Conservation (phyloP, 257 asterid species). For the Nicotiana benthamiana region DNA sequence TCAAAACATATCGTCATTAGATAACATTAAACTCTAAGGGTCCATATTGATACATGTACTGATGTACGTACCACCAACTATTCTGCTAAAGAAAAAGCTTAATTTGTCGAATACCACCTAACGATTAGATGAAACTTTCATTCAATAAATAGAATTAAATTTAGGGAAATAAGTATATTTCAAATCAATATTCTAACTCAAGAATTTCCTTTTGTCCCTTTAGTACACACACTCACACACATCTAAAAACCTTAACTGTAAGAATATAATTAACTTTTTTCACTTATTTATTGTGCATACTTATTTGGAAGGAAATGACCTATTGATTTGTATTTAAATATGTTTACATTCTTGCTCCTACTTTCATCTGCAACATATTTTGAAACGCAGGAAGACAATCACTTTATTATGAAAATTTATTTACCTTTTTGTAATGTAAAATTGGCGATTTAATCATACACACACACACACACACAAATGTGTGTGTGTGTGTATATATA, state of each 20-base stretch:
- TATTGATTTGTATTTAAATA: not conserved
- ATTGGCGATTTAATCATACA: not conserved
- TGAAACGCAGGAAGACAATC: not conserved
- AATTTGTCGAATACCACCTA: no score
- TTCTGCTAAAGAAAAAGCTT: not conserved
- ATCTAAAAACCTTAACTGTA: no score
- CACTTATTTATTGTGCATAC: not conserved
- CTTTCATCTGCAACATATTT: not conserved
- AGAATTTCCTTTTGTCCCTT: not conserved
- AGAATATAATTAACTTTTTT: not conserved
- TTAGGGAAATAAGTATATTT: no score
- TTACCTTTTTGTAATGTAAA: not conserved
- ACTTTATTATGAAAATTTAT: not conserved
- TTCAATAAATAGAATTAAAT: no score
- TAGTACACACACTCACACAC: not conserved
- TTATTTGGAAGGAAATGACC: not conserved
- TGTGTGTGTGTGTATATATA: no score
- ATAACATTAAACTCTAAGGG: no score
- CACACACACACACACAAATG: no score
- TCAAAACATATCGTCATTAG: not conserved
- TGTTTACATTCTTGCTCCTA: not conserved
- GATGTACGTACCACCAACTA: not conserved
- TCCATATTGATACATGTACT: not conserved
- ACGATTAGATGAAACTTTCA: no score
- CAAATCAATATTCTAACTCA: no score